phyloP scores from a whole-genome alignment of 176 grass and related monocot species.

The Phoenix dactylifera region DNA sequence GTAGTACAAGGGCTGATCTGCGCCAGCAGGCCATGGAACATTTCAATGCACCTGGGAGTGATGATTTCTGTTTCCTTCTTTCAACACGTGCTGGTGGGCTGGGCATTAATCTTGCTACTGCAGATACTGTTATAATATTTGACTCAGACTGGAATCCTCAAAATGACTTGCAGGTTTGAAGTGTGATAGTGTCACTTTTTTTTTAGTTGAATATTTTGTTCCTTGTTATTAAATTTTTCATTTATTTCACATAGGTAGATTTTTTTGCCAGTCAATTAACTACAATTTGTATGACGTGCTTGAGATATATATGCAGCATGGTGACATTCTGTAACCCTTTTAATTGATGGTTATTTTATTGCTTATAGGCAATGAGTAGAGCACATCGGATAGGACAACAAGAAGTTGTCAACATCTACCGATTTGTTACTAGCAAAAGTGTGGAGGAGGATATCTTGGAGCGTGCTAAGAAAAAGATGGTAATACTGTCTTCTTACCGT shows the following conservation, averaged over 20 bases:
- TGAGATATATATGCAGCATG: too few species aligned
- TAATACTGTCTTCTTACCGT: neutral
- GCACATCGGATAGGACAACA: constrained; percentile 98
- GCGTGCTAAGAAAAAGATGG: constrained; percentile 99
- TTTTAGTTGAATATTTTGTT: neutral
- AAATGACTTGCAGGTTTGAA: constrained; percentile 89
- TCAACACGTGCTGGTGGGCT: constrained; percentile 97
- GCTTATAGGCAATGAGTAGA: constrained; percentile 86
- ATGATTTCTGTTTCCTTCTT: constrained; percentile 96
- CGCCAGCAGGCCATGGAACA: constrained; percentile 99
- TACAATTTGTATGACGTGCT: too few species aligned
- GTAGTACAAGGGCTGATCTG: constrained; percentile 93
- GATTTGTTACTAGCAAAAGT: constrained; percentile 96
- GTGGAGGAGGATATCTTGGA: constrained; percentile 99
- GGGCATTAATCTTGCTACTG: constrained; percentile 99
- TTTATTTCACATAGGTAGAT: too few species aligned
- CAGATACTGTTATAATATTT: constrained; percentile 97
- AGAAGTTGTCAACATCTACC: constrained; percentile 97
- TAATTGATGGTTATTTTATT: too few species aligned
- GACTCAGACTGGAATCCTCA: constrained; percentile 99
- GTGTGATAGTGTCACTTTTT: neutral
- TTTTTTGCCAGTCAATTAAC: too few species aligned
- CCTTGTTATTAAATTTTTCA: too few species aligned
- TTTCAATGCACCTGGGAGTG: constrained; percentile 97
- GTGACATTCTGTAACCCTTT: too few species aligned